Evolutionary conservation across 1,284 basidiomycete species (phyloP).

Genomic region (Boletus semigastroideus): DNA sequence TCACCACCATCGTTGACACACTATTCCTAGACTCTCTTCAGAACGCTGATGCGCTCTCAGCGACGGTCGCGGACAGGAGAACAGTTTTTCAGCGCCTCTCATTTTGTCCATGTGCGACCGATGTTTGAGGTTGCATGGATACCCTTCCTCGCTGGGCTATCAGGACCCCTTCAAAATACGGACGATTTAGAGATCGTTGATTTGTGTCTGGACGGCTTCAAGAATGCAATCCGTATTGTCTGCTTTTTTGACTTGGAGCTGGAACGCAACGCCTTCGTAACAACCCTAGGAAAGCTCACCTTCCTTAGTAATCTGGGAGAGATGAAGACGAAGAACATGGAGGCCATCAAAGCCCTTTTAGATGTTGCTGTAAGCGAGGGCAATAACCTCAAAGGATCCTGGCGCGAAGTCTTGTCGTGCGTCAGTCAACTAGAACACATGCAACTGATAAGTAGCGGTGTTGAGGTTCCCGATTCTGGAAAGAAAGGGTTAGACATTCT

Average conservation of each 20-base stretch:
- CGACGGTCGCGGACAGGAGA: slow-evolving; percentile 74
- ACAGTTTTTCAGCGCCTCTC: slow-evolving; percentile 93
- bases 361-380: slow-evolving; percentile 94
- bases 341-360: slow-evolving; percentile 91
- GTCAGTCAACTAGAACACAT: slow-evolving; percentile 97
- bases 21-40: slow-evolving; percentile 73
- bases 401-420: slow-evolving; percentile 93
- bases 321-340: slow-evolving; percentile 99
- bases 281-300: slow-evolving; percentile 96
- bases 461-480: slow-evolving; percentile 79
- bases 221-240: slow-evolving; percentile 88
- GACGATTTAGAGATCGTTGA: slow-evolving; percentile 91
- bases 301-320: slow-evolving; percentile 95
- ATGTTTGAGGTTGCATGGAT: slow-evolving; percentile 99
- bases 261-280: slow-evolving; percentile 94
- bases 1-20: slow-evolving; percentile 1
- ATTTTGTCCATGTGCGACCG: slow-evolving; percentile 91
- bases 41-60: slow-evolving; percentile 86
- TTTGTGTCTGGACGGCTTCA: slow-evolving; percentile 93
- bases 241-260: slow-evolving; percentile 96
- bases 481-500: slow-evolving; percentile 66
- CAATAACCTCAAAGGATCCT: slow-evolving; percentile 91
- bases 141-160: slow-evolving; percentile 90
- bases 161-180: slow-evolving; percentile 88
- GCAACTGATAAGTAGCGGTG: slow-evolving; percentile 89